A percentile compares a stretch with the other conserved stretches of the same genome.
These are phyloP conservation scores for Neocatenulostroma microsporum DNA, from an alignment of 2,329 filamentous ascomycete genomes.

Conservation along the genomic window DNA sequence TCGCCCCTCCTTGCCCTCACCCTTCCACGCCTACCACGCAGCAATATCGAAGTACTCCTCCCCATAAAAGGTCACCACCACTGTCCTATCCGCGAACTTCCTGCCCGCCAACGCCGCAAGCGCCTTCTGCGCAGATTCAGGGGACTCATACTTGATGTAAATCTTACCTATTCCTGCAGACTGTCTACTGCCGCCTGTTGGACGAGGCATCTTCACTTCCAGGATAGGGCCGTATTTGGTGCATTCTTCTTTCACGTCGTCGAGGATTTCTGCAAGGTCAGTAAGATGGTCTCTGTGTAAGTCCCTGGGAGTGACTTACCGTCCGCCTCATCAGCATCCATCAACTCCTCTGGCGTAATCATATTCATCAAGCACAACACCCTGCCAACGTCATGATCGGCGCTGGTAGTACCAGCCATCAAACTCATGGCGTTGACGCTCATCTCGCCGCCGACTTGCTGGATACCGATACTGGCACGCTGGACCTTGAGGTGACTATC, in stretches of 20 bases:
- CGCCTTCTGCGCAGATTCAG: constrained; percentile 73
- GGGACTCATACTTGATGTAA: constrained; percentile 81
- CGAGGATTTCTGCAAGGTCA: constrained; percentile 74
- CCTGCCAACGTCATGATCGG: constrained; percentile 66
- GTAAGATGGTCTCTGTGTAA: too few species aligned
- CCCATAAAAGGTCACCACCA: constrained; percentile 92
- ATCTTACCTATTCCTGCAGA: constrained; percentile 94
- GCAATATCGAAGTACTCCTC: constrained; percentile 96
- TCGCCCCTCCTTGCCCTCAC: too few species aligned
- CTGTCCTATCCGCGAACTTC: constrained; percentile 93
- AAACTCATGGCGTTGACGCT: constrained; percentile 97
- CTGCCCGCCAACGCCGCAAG: constrained; percentile 83
- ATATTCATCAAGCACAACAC: constrained; percentile 95
- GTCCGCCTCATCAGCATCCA: constrained; percentile 92
- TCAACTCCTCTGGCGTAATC: constrained; percentile 91
- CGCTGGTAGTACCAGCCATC: constrained; percentile 76
- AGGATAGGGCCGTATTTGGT: constrained; percentile 77
- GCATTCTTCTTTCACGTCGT: constrained; percentile 91
- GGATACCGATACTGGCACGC: constrained; percentile 85
- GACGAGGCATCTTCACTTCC: constrained; percentile 88
- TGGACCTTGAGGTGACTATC: constrained; percentile 77
- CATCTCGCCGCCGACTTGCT: constrained; percentile 92
- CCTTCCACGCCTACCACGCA: constrained; percentile 84
- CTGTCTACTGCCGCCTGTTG: constrained; percentile 72
- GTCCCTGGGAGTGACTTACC: constrained; percentile 47